Evolutionary conservation across 345 rosid genomes (phyloP), one percentile per base, ranked within the genome.

Genomic region (Anacardium occidentale): DNA sequence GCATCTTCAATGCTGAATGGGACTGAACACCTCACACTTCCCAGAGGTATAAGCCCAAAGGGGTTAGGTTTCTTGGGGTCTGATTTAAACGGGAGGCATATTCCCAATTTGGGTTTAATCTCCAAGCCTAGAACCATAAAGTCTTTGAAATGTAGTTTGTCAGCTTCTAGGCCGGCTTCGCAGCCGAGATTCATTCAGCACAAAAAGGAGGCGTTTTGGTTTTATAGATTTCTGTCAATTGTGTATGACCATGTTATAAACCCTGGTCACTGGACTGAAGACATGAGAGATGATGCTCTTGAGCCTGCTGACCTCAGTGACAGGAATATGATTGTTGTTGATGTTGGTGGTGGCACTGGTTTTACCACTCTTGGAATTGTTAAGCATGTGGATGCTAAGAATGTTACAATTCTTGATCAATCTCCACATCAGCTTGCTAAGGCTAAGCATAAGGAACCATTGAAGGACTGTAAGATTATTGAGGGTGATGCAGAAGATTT

Each of bases 311-410:
- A 92, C 80, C 92, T 95, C 56, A 80, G 66, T 75, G 72, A 83
- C 76, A 83, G 92, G 69, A 80, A 85, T 65, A 76, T 91, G 98
- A 11, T 92, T 0, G 97, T 95, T n/a, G 97, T 91, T 32, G 99
- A 95, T 85, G 99, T 91, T 20, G 99, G 99, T 40, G 99, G 99
- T 20, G 99, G 99, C 8, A 95, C 99, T 68, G 99, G 99, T 47
- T 95, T 95, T 83, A 90, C 99, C 52, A 95, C 98, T 70, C 67
- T 95, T 78, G 99, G 98, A 3, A 95, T 95, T 51, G 98, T 95
- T 52, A 90, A 95, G 85, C 91, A 89, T 21, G 98, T 95, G 55
- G 97, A 90, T 55, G 97, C 99, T 40, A 91, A 92, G 82, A 95
- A 95, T 77, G 99, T 95, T 42, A 91, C 97, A 1, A 92, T 95